Evolutionary conservation across 352 stramenopile genomes (phyloP), one percentile per base, ranked within the genome.

Genomic region (Pythium vanterpoolii): DNA sequence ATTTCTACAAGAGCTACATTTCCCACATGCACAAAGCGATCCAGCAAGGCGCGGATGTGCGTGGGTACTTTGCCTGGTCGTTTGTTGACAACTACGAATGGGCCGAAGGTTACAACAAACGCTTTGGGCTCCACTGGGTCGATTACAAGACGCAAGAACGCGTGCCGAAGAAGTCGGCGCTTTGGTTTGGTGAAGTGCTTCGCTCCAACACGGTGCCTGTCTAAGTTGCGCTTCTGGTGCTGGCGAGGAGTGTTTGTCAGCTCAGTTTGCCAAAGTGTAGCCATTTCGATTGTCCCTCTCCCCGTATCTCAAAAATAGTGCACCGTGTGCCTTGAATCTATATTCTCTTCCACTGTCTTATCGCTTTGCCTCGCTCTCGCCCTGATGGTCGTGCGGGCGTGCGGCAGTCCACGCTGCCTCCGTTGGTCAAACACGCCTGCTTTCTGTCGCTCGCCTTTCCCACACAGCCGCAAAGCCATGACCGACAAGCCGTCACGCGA

Each of bases 61-160:
- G 76, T 23, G 89, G 86, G 5, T 98, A 97, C 66, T 96, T 93
- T 70, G 87, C 86, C n/a, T 98, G 93, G 91, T 92, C 76, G 38
- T 86, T 98, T 27, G 66, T 98, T 47, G 93, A 98, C 67, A 98
- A 98, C 21, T 98, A 97, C 70, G 94, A 99, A 66, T 99, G 96
- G 96, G 74, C 90, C 38, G 64, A 69, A 9, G 76, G 76, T 43
- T 87, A 80, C 64, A 60, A 48, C 28, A 83, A 83, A 62, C 79
- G 76, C 34, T 86, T 89, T 39, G 76, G 79, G 0, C 44, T 86
- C 26, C 57, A 79, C 49, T 86, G 73, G 71, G 77, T 89, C 28
- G 46, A 89, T 44, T 61, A 54, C 33, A 36, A 46, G 43, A 61
- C 76, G 27, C 68, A 76, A 45, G 75, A 89, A 51, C 79, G 79